These are phyloP conservation scores for Sequoiadendron giganteum DNA, from an alignment of 75 land plant genomes.

Conservation along the genomic window DNA sequence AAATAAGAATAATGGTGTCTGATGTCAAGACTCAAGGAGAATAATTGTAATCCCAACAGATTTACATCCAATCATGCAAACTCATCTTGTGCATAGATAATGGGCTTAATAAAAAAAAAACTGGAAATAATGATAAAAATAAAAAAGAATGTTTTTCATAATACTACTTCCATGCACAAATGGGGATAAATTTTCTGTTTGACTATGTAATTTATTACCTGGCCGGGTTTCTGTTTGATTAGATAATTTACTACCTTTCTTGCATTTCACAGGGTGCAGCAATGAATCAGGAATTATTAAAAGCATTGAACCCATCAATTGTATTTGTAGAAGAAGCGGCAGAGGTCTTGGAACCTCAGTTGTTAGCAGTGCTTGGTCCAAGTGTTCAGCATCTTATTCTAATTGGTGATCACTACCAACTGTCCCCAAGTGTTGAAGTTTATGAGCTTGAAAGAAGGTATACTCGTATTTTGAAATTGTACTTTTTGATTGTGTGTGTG, in stretches of 20 bases:
- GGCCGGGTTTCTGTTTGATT: not conserved
- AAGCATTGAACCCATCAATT: conserved; percentile 14
- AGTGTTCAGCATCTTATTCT: conserved; percentile 28
- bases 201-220: not conserved
- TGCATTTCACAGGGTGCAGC: conserved; percentile 23
- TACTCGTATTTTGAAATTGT: not conserved
- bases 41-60: too few relatives aligned
- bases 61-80: too few relatives aligned
- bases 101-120: too few relatives aligned
- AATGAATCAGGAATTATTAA: conserved; percentile 10
- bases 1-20: too few relatives aligned
- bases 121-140: too few relatives aligned
- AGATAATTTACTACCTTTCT: too few relatives aligned
- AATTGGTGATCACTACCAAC: conserved; percentile 35
- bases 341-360: conserved; percentile 31
- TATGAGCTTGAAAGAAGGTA: conserved; percentile 24
- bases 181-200: not conserved
- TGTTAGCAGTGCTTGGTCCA: conserved; percentile 25
- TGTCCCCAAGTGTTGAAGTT: conserved; percentile 21
- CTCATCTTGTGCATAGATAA: too few relatives aligned
- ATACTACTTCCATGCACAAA: too few relatives aligned
- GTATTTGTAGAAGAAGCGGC: conserved; percentile 41
- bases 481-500: not conserved
- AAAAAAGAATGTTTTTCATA: too few relatives aligned
- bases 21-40: too few relatives aligned